Conservation (phyloP, 768 basidiomycete genomes). For the Lactarius evosmus region DNA sequence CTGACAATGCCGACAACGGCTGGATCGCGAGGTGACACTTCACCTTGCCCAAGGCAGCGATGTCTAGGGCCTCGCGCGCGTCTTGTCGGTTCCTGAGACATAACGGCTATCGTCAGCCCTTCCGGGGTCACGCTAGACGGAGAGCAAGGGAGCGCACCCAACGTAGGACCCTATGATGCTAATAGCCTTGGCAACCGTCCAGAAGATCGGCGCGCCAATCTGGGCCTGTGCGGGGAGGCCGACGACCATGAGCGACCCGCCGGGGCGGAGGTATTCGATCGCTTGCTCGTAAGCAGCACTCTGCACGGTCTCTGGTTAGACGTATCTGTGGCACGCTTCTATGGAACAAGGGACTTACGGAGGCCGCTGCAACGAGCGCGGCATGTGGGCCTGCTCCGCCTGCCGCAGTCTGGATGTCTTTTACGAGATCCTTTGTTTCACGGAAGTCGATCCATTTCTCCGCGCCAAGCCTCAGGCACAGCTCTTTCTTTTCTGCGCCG, state of each 20-base stretch:
- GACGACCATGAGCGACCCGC: slow-evolving; percentile 74
- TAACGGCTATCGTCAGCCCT: background rate
- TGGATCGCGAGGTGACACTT: slow-evolving; percentile 52
- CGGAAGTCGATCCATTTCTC: slow-evolving; percentile 81
- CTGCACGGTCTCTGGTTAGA: slow-evolving; percentile 27
- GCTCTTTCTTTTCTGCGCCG: slow-evolving; percentile 65
- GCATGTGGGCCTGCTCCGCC: slow-evolving; percentile 73
- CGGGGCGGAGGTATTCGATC: slow-evolving; percentile 69
- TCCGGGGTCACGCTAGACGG: background rate
- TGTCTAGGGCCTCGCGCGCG: slow-evolving; percentile 72
- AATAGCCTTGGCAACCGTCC: slow-evolving; percentile 63
- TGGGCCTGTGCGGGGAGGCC: slow-evolving; percentile 61
- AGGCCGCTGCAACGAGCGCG: slow-evolving; percentile 58
- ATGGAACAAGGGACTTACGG: slow-evolving; percentile 33
- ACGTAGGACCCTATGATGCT: slow-evolving; percentile 49
- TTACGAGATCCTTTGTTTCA: slow-evolving; percentile 59
- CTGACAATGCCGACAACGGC: slow-evolving; percentile 49
- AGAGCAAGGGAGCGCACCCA: slow-evolving; percentile 30
- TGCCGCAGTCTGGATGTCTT: slow-evolving; percentile 58
- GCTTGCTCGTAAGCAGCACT: slow-evolving; percentile 49
- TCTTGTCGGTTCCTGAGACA: slow-evolving; percentile 77
- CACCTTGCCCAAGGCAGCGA: slow-evolving; percentile 69
- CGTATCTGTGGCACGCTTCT: slow-evolving; percentile 31
- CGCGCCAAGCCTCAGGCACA: slow-evolving; percentile 61
- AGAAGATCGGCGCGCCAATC: slow-evolving; percentile 64